Conservation (phyloP, 2,329 filamentous ascomycete species). For the Tolypocladium ovalisporum region DNA sequence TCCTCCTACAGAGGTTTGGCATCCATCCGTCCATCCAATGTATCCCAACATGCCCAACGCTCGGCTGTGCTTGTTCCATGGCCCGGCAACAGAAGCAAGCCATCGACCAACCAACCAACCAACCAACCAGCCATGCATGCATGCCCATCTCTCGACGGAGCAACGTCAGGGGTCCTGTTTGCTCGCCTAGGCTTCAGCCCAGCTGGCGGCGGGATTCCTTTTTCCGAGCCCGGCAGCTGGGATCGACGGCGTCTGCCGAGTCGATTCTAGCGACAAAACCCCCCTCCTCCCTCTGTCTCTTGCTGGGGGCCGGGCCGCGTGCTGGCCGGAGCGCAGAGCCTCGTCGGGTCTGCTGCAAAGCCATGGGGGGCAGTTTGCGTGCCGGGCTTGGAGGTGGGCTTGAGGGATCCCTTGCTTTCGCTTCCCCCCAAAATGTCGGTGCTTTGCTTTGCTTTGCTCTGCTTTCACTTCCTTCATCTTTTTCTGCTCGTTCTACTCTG, state of each 20-base stretch:
- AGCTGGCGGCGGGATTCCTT: background rate
- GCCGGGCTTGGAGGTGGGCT: background rate
- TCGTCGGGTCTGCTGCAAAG: background rate
- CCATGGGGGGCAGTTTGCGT: background rate
- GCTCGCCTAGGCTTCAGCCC: background rate
- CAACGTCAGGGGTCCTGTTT: too few species aligned
- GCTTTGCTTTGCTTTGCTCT: background rate
- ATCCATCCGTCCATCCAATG: too few species aligned
- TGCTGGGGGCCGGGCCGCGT: background rate
- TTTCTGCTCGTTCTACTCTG: too few species aligned
- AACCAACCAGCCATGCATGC: too few species aligned
- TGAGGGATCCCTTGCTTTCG: background rate
- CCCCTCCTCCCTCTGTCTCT: background rate
- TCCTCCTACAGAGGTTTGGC: too few species aligned
- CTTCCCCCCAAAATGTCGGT: background rate
- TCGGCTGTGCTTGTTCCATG: too few species aligned
- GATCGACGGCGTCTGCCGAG: background rate
- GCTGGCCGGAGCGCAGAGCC: background rate
- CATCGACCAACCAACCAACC: too few species aligned
- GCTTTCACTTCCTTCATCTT: too few species aligned
- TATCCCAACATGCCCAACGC: too few species aligned
- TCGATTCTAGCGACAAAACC: background rate
- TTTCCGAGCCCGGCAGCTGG: background rate
- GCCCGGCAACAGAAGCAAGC: too few species aligned
- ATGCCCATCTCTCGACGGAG: too few species aligned